phyloP scores from a whole-genome alignment of 306 rosid species.

The Nissolia schottii region DNA sequence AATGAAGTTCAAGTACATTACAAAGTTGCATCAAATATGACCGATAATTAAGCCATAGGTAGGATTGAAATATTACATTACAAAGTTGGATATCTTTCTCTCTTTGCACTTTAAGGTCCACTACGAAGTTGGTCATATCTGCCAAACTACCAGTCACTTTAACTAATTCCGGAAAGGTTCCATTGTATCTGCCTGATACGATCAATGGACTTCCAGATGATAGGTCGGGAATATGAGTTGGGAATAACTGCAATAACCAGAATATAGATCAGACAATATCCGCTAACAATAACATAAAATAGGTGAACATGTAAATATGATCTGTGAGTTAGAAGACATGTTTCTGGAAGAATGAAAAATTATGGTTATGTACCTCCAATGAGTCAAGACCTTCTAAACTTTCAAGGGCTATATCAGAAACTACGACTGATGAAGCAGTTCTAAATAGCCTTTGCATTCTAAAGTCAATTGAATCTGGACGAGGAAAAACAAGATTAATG shows the following conservation, averaged over 20 bases:
- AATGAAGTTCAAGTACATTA: no score
- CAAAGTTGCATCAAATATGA: conserved; percentile 8
- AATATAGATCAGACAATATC: conserved; percentile 4
- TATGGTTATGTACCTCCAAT: conserved; percentile 51
- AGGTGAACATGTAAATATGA: conserved; percentile 1
- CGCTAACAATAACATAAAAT: neutral
- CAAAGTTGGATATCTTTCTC: conserved; percentile 75
- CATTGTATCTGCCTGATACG: conserved; percentile 82
- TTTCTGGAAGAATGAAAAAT: neutral
- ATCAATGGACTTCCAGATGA: conserved; percentile 67
- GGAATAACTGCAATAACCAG: conserved; percentile 61
- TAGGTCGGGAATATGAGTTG: conserved; percentile 68
- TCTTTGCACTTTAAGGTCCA: conserved; percentile 59
- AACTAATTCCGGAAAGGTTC: conserved; percentile 59
- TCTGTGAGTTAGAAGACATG: neutral
- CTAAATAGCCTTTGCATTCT: conserved; percentile 60
- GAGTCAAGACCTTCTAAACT: conserved; percentile 65
- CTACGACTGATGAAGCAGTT: conserved; percentile 56
- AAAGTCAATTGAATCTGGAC: conserved; percentile 57
- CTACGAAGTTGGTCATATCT: conserved; percentile 55
- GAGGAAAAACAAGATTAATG: neutral
- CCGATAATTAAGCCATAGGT: neutral
- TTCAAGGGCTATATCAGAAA: conserved; percentile 54
- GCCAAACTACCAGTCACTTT: conserved; percentile 68
- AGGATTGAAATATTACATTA: conserved; percentile 47